A percentile compares a stretch with the other conserved stretches of the same genome.
Conservation (phyloP, 257 asterid species). For the Sherardia arvensis region DNA sequence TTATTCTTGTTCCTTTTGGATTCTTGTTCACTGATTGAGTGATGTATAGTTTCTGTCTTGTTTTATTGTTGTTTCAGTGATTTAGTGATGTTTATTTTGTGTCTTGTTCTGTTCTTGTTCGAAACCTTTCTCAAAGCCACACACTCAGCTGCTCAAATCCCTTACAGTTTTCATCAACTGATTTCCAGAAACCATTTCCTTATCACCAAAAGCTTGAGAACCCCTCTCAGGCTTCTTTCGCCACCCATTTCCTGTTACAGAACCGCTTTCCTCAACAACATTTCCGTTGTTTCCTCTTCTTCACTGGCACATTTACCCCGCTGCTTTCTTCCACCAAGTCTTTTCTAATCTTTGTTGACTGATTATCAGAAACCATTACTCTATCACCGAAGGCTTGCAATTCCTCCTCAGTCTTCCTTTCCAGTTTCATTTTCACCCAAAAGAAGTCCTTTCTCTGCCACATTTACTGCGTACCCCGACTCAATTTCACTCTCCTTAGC, state of each 20-base stretch:
- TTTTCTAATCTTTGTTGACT: neutral
- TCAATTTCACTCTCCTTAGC: too few species aligned
- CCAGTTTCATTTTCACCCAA: neutral
- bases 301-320: neutral
- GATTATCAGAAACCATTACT: too few species aligned
- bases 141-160: neutral
- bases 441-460: neutral
- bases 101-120: too few species aligned
- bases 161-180: neutral
- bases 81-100: too few species aligned
- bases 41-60: too few species aligned
- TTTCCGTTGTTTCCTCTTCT: too few species aligned
- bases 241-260: too few species aligned
- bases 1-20: too few species aligned
- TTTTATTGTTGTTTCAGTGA: too few species aligned
- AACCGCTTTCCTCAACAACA: too few species aligned
- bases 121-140: neutral
- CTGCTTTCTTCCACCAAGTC: constrained; percentile 2
- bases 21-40: too few species aligned
- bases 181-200: neutral
- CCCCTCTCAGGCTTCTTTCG: neutral
- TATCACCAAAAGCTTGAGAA: neutral
- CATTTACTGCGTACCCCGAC: too few species aligned
- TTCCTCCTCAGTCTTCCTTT: neutral
- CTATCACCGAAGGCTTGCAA: neutral